Base-by-base conservation (phyloP, 139 green algal genomes). In the Micractinium conductrix region DNA sequence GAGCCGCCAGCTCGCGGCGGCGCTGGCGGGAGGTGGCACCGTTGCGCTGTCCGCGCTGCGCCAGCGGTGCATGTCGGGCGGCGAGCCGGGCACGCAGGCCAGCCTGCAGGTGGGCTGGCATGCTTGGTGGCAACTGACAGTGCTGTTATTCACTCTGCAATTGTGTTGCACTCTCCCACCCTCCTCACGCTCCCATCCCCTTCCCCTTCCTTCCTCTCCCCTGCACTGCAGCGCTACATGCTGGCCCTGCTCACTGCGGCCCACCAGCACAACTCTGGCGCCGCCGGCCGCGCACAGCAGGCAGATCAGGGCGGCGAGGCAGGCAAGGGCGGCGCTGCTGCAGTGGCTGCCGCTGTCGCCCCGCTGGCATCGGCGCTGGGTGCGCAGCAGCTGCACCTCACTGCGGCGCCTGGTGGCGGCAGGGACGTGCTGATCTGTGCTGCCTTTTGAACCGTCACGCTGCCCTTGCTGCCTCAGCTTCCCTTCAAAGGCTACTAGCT, bases 171-270 rank as follows among this genome's bases (percentile, higher is more conserved):
- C 8, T 42, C 38, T 55, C 26, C 53, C 53, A 16, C 53, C 26
- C 53, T 24, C 53, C 53, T 28, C 2, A 16, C n/a, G n/a, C n/a
- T n/a, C n/a, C 53, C 10, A 22, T 16, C 8, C 53, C 53, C 53
- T 62, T 14, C 19, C 26, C 19, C 26, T 5, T 22, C 19, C 26
- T 14, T 62, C n/a, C 38, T 65, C 73, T 5, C 65, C 63, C 63
- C 65, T 67, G 10, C 17, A 28, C n/a, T 48, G 78, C 78, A 83
- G 78, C 62, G 62, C 30, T 83, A 83, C 62, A 30, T 83, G n/a
- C n/a, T 83, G 78, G 78, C 78, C 17, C 60, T 83, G 16, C 78
- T 83, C 19, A 83, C 62, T 2, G 78, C 78, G 4, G 78, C 30
- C 43, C 42, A 75, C 62, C 78, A 74, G 42, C 78, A 83, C 78